Percentiles rank a stretch among this genome's conserved stretches.
Evolutionary conservation across 108 stramenopile genomes (phyloP).

Genomic region (Nannochloropsis oceanica): DNA sequence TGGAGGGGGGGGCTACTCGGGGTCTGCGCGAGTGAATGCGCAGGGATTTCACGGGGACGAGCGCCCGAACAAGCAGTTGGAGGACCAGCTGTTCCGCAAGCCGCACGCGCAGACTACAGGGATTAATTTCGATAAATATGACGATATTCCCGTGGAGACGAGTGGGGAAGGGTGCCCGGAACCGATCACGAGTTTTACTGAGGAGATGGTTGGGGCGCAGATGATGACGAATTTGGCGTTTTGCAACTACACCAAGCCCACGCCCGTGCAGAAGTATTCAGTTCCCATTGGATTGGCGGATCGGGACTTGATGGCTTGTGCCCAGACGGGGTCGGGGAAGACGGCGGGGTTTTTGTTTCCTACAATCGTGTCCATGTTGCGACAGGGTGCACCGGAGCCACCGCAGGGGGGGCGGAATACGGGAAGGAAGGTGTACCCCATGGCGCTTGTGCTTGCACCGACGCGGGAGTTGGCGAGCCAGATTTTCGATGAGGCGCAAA

Average conservation of each 20-base stretch:
- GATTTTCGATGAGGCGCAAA: conserved; percentile 89
- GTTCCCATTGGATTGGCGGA: conserved; percentile 72
- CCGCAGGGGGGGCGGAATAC: conserved; percentile 16
- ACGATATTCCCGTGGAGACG: conserved; percentile 92
- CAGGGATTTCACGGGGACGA: conserved; percentile 43
- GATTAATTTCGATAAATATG: conserved; percentile 98
- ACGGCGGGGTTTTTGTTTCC: conserved; percentile 96
- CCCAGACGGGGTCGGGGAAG: conserved; percentile 92
- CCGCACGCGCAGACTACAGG: conserved; percentile 68
- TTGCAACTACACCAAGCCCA: conserved; percentile 81
- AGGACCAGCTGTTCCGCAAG: conserved; percentile 36
- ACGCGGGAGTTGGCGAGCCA: conserved; percentile 93
- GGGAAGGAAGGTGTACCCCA: conserved; percentile 47
- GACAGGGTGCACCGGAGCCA: conserved; percentile 53
- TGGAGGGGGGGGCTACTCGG: conserved; percentile 8
- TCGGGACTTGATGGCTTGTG: conserved; percentile 93
- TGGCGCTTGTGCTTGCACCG: conserved; percentile 80
- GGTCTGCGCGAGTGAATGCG: conserved; percentile 18
- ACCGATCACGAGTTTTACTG: conserved; percentile 66
- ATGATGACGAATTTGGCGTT: conserved; percentile 72
- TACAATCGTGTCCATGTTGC: conserved; percentile 75
- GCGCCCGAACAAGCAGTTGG: conserved; percentile 34
- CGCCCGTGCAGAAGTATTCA: conserved; percentile 95
- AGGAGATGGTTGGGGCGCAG: conserved; percentile 71
- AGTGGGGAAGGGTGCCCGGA: conserved; percentile 65